Evolutionary conservation across 2,329 filamentous ascomycete genomes (phyloP).

Genomic region (Macrophomina pseudophaseolina): DNA sequence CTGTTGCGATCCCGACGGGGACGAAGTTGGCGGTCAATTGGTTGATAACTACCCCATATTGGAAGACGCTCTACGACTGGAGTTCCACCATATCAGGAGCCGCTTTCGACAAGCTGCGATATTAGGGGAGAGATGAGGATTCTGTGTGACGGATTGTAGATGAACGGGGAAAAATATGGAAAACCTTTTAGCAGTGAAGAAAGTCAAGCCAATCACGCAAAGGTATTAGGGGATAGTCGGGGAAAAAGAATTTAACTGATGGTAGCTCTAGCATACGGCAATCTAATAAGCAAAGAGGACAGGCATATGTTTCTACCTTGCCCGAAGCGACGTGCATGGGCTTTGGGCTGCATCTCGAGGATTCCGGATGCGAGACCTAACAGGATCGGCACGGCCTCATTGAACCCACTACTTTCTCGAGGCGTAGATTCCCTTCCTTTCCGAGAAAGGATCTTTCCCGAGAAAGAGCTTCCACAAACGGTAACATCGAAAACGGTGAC

Average conservation of each 20-base stretch:
- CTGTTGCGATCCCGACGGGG: background rate
- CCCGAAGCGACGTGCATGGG: background rate
- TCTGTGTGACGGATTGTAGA: background rate
- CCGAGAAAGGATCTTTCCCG: too few species aligned
- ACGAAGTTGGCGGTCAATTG: constrained; percentile 13
- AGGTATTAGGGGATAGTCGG: background rate
- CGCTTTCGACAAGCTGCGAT: background rate
- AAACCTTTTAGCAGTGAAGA: background rate
- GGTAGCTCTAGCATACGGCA: background rate
- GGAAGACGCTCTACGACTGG: background rate
- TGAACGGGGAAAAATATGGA: background rate
- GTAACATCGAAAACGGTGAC: background rate
- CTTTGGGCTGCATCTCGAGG: background rate
- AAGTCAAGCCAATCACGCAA: background rate
- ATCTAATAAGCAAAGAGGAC: background rate
- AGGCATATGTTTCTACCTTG: background rate
- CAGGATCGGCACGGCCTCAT: background rate
- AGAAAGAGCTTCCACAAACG: background rate
- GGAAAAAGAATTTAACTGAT: background rate
- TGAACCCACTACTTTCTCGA: background rate
- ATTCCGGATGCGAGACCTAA: background rate
- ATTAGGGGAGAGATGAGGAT: background rate
- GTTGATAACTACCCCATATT: background rate
- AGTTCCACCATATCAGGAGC: background rate
- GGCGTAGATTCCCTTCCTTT: background rate